Evolutionary conservation across 805 yeast species (phyloP).

Genomic region (Pichia phayaonensis): DNA sequence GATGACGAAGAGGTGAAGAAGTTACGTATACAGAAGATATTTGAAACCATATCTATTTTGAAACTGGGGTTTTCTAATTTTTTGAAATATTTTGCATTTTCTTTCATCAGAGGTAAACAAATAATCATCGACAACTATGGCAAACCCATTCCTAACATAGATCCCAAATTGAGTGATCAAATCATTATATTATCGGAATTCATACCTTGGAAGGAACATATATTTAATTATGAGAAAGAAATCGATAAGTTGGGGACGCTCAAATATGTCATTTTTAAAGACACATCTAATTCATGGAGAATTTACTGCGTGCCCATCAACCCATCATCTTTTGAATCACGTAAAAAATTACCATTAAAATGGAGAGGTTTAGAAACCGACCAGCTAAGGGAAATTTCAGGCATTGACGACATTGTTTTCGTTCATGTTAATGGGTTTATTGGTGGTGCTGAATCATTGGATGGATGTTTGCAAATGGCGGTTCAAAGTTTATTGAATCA

Average conservation of each 20-base stretch:
- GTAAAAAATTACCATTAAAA: conserved; percentile 76
- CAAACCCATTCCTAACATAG: not conserved
- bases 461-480: conserved; percentile 32
- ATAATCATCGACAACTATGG: conserved; percentile 61
- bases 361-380: conserved; percentile 94
- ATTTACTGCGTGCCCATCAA: conserved; percentile 78
- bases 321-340: conserved; percentile 67
- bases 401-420: conserved; percentile 77
- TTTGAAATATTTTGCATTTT: conserved; percentile 61
- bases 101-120: conserved; percentile 85
- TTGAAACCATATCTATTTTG: conserved; percentile 32
- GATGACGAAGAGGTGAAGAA: conserved; percentile 28
- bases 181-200: conserved; percentile 62
- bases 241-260: conserved; percentile 33
- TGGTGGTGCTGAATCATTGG: conserved; percentile 80
- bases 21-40: not conserved
- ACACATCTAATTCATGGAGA: conserved; percentile 67
- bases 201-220: conserved; percentile 77
- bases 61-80: conserved; percentile 65
- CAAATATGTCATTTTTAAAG: conserved; percentile 72
- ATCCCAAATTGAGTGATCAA: conserved; percentile 22
- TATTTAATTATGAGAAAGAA: conserved; percentile 2
- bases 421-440: conserved; percentile 95
- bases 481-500: not conserved
- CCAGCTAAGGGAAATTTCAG: conserved; percentile 57